Percentiles rank a stretch among this genome's conserved stretches.
Conservation (phyloP, 2,329 filamentous ascomycete species). For the Colletotrichum sp. region DNA sequence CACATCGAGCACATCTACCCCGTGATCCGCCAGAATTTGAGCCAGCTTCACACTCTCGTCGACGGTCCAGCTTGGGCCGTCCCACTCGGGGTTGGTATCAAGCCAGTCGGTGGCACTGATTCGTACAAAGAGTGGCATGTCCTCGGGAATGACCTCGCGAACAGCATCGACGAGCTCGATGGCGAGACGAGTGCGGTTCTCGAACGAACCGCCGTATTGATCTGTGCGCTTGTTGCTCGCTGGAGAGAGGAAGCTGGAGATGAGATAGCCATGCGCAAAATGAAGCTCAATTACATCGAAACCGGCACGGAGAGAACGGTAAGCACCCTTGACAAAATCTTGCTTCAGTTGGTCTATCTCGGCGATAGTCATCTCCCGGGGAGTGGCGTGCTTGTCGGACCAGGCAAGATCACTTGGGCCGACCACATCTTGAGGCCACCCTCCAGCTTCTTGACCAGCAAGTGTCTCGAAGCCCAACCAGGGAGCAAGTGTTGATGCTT, state of each 20-base stretch:
- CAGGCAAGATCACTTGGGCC: constrained; percentile 57
- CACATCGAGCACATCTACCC: constrained; percentile 79
- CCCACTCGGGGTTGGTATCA: constrained; percentile 57
- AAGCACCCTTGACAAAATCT: constrained; percentile 60
- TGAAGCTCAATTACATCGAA: constrained; percentile 77
- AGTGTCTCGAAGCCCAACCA: constrained; percentile 65
- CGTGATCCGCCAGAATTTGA: constrained; percentile 64
- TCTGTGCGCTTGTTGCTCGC: constrained; percentile 72
- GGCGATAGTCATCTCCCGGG: constrained; percentile 67
- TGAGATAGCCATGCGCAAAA: constrained; percentile 74
- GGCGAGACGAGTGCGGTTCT: constrained; percentile 73
- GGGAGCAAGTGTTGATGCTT: constrained; percentile 59
- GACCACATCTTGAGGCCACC: constrained; percentile 59
- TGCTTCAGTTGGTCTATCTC: constrained; percentile 70
- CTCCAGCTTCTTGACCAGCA: constrained; percentile 54
- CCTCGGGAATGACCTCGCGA: constrained; percentile 57
- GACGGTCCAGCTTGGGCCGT: constrained; percentile 68
- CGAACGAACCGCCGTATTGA: constrained; percentile 70
- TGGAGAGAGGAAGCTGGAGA: constrained; percentile 73
- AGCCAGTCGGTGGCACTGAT: constrained; percentile 81
- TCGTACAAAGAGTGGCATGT: constrained; percentile 75
- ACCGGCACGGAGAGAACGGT: constrained; percentile 66
- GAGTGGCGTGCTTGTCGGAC: constrained; percentile 60
- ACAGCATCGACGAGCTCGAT: constrained; percentile 66
- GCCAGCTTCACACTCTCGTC: constrained; percentile 71